Evolutionary conservation across 805 yeast genomes (phyloP).

Genomic region (Isabelozyma rhagii): DNA sequence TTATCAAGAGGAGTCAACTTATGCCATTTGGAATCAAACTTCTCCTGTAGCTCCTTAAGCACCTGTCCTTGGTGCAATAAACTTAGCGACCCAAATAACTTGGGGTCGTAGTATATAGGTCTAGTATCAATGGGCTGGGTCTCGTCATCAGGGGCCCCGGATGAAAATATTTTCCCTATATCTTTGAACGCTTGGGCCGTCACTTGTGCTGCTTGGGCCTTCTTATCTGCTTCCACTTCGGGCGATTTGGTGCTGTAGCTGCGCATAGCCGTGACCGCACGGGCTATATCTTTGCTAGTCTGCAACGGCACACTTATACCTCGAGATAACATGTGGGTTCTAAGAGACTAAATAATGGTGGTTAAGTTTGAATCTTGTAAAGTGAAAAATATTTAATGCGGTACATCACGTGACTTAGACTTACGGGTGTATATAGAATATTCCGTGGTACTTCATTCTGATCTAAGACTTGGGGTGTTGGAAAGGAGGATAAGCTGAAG

Average conservation of each 20-base stretch:
- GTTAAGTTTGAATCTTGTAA: too few species aligned
- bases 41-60: slow-evolving; percentile 48
- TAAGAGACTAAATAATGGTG: too few species aligned
- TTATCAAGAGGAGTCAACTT: slow-evolving; percentile 47
- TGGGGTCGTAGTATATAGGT: slow-evolving; percentile 40
- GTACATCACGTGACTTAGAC: too few species aligned
- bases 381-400: too few species aligned
- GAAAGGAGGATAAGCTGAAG: too few species aligned
- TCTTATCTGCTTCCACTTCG: slow-evolving; percentile 2
- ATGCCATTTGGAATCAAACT: slow-evolving; percentile 55
- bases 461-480: too few species aligned
- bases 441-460: too few species aligned
- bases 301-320: background rate
- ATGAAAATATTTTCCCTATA: slow-evolving; percentile 34
- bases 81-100: slow-evolving; percentile 26
- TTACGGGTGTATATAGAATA: too few species aligned
- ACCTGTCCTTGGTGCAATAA: slow-evolving; percentile 58
- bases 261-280: background rate
- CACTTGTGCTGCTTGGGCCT: slow-evolving; percentile 33
- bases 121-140: slow-evolving; percentile 46
- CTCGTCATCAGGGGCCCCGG: slow-evolving; percentile 32
- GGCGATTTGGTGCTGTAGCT: background rate
- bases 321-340: background rate
- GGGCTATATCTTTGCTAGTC: background rate
- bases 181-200: slow-evolving; percentile 40